Conservation (phyloP, 768 basidiomycete species). For the Mycena vitilis region DNA sequence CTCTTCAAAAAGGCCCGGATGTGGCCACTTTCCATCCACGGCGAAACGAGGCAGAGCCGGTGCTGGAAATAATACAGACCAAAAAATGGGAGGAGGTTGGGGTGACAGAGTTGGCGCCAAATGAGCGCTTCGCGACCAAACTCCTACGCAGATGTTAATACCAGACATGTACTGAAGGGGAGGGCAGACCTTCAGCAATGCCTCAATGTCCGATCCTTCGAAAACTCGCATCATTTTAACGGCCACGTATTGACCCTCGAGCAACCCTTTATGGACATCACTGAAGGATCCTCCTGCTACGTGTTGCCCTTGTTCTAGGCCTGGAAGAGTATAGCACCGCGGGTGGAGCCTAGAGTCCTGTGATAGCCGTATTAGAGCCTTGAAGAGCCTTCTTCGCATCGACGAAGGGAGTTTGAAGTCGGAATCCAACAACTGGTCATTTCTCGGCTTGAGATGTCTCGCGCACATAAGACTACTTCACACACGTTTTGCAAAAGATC, state of each 20-base stretch:
- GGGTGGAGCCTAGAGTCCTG: slow-evolving; percentile 19
- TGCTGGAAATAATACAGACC: slow-evolving; percentile 35
- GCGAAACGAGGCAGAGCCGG: slow-evolving; percentile 40
- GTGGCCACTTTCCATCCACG: slow-evolving; percentile 47
- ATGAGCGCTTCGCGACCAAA: slow-evolving; percentile 37
- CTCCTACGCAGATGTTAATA: not conserved
- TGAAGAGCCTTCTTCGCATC: slow-evolving; percentile 2
- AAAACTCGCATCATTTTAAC: slow-evolving; percentile 33
- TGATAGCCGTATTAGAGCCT: slow-evolving; percentile 23
- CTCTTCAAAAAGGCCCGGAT: slow-evolving; percentile 35
- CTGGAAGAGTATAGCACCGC: slow-evolving; percentile 22
- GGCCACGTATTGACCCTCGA: slow-evolving; percentile 26
- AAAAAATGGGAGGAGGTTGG: slow-evolving; percentile 39
- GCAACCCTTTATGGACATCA: slow-evolving; percentile 26
- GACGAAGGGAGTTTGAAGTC: not conserved
- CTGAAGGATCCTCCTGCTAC: slow-evolving; percentile 30
- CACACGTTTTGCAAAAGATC: slow-evolving; percentile 29
- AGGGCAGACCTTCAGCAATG: slow-evolving; percentile 17
- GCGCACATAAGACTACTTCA: not conserved
- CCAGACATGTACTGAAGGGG: not conserved
- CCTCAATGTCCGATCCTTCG: slow-evolving; percentile 19
- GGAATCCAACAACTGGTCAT: slow-evolving; percentile 23
- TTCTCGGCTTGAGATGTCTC: not conserved
- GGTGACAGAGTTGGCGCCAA: slow-evolving; percentile 36
- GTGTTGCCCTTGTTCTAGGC: slow-evolving; percentile 15